Evolutionary conservation across 176 grass and related monocot species (phyloP), one percentile per base, ranked within the genome.

Genomic region (Oryza rufipogon): DNA sequence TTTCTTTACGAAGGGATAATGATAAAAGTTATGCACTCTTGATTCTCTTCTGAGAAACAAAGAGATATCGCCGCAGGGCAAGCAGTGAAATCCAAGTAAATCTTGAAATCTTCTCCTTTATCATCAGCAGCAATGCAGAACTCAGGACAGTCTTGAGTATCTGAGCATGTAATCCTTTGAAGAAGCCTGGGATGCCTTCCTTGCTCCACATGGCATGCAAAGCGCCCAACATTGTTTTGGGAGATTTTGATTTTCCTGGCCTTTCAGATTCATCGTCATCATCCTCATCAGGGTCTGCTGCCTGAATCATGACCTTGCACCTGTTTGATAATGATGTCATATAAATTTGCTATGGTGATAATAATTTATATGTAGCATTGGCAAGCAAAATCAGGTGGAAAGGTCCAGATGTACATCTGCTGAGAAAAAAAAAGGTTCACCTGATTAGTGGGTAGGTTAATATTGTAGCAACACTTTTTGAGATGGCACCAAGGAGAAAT

Each of bases 291-390:
- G 87, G 66, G 66, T 89, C 71, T 20, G 93, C 89, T 32, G 93
- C 88, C 64, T 99, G 93, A 86, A 99, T 99, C 97, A 99, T 96
- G 67, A 94, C 90, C 84, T 99, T 99, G 81, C 97, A 99, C 90
- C 97, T 93, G 76, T 82, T 88, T 64, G 32, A 42, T 44, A 12
- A 22, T 76, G 11, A 71, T 68, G 20, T 64, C 60, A 72, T 66
- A 51, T 48, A 66, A n/a, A 45, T 60, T 73, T 75, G 19, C n/a
- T 63, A 63, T 30, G 34, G 65, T 46, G 25, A 76, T 66, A 67
- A 63, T 20, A 84, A 83, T 76, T 4, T 47, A 26, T 64, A 10
- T 10, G 44, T 1, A 54, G 26, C 60, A 81, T 2, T 64, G 49
- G 85, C 71, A 74, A 75, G 73, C 13, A 85, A 65, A 77, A 87